Evolutionary conservation across 2,329 filamentous ascomycete species (phyloP), one percentile per base, ranked within the genome.

Genomic region (Coniochaeta sp.): DNA sequence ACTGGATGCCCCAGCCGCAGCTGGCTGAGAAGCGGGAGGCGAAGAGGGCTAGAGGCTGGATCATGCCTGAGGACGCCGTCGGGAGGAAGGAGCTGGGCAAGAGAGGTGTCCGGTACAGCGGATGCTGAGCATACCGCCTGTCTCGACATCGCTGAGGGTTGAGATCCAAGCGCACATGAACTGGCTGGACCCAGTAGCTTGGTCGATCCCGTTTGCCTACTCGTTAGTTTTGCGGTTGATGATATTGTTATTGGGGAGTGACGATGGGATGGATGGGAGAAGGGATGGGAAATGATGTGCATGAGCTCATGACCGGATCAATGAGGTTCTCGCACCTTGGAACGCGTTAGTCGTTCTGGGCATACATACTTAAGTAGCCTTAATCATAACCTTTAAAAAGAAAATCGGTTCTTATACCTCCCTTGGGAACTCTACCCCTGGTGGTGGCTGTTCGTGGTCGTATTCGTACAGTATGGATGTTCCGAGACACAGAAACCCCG

Each of bases 1-100:
- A 71, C 20, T 91, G 87, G 87, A 89, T 91, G 70, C 86, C 87
- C 9, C 82, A 75, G 71, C 83, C 82, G 49, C 87, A 84, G 72
- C 75, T 81, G 59, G 85, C 77, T 28, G 86, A 87, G 79, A 94
- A 88, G 83, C 73, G 82, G 53, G 85, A 87, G 69, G 84, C 86
- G 18, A 91, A 90, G 79, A 71, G 86, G 20, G 76, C 80, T 2
- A 71, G 87, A 27, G 87, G 87, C 0, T 91, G 87, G 87, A 79
- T 89, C 1, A 78, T 83, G 70, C 87, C 87, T 1, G 86, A 91
- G 61, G 87, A 91, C 61, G 75, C 83, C 3, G 74, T 91, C 10
- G 83, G 83, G 8, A 76, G 86, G 61, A 84, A 87, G 69, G 87
- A 91, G 71, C 74, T 86, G 50, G 85, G 83, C 5, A 83, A 81